Evolutionary conservation across 148 eudicot genomes (phyloP).

Genomic region (Chenopodium suecicum): DNA sequence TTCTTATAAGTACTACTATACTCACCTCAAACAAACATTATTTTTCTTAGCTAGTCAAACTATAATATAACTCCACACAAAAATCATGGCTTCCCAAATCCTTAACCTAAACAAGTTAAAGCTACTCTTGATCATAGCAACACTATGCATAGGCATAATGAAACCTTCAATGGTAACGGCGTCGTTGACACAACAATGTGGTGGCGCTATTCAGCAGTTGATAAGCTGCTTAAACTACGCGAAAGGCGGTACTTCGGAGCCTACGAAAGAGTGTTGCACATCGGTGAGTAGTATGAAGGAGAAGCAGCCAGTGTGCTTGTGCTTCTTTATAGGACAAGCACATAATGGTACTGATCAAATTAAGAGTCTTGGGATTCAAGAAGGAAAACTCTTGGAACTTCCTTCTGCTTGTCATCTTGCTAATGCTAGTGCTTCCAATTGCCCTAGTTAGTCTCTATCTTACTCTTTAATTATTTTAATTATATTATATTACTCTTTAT

Average conservation of each 20-base stretch:
- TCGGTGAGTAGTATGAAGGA: slow-evolving; percentile 43
- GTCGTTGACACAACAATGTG: slow-evolving; percentile 33
- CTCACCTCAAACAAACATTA: too few species aligned
- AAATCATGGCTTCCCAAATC: background rate
- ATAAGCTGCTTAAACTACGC: slow-evolving; percentile 47
- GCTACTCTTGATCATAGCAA: background rate
- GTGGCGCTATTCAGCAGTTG: slow-evolving; percentile 37
- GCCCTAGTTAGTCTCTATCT: slow-evolving; percentile 53
- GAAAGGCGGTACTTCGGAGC: slow-evolving; percentile 42
- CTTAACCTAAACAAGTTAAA: background rate
- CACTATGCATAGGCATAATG: background rate
- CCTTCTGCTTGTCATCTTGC: slow-evolving; percentile 61
- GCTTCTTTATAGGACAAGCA: slow-evolving; percentile 52
- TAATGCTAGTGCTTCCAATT: slow-evolving; percentile 45
- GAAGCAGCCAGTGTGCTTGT: slow-evolving; percentile 58
- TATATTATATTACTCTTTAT: background rate
- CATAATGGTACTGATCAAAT: slow-evolving; percentile 49
- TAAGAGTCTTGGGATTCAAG: slow-evolving; percentile 59
- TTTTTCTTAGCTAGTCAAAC: too few species aligned
- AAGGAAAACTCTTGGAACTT: slow-evolving; percentile 51
- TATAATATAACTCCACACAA: background rate
- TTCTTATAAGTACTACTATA: too few species aligned
- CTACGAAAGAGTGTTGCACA: slow-evolving; percentile 52
- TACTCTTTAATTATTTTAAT: background rate
- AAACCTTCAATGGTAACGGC: background rate